Evolutionary conservation across 805 yeast genomes (phyloP).

Genomic region (Clavispora asparagi): DNA sequence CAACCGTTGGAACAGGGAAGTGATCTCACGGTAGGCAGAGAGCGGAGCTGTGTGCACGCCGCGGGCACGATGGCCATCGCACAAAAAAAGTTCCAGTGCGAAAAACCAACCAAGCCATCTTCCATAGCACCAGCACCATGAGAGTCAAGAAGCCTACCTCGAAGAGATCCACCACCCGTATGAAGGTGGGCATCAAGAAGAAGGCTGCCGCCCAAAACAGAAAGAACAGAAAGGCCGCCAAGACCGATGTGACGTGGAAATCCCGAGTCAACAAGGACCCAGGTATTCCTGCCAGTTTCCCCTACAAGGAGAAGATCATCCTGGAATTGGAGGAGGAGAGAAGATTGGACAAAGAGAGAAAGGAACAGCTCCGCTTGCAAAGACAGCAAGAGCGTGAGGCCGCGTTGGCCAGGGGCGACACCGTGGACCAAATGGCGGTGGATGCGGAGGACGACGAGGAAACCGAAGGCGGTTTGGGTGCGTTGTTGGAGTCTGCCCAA

Average conservation of each 20-base stretch:
- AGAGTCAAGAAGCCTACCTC: constrained; percentile 64
- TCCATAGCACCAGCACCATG: constrained; percentile 18
- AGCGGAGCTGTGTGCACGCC: constrained; percentile 1
- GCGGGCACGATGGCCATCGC: constrained; percentile 13
- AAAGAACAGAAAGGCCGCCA: constrained; percentile 75
- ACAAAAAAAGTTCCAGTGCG: constrained; percentile 3
- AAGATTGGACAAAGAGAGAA: constrained; percentile 51
- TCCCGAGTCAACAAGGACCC: constrained; percentile 80
- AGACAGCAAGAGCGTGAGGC: constrained; percentile 44
- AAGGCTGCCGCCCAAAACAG: constrained; percentile 89
- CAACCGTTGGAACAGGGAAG: no score
- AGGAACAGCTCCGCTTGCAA: constrained; percentile 43
- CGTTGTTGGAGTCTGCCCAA: constrained; percentile 86
- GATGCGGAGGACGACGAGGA: constrained; percentile 37
- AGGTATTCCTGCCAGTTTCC: constrained; percentile 93
- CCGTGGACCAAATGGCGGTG: constrained; percentile 28
- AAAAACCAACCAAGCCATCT: not conserved
- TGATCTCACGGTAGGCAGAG: no score
- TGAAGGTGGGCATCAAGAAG: constrained; percentile 95
- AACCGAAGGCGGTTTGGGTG: constrained; percentile 58
- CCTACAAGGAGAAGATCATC: constrained; percentile 82
- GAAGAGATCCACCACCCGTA: constrained; percentile 85
- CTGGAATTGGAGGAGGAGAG: constrained; percentile 63
- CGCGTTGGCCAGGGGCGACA: constrained; percentile 34
- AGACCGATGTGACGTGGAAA: constrained; percentile 93